phyloP scores from a whole-genome alignment of 2,329 filamentous ascomycete genomes.

The Seiridium cupressi region DNA sequence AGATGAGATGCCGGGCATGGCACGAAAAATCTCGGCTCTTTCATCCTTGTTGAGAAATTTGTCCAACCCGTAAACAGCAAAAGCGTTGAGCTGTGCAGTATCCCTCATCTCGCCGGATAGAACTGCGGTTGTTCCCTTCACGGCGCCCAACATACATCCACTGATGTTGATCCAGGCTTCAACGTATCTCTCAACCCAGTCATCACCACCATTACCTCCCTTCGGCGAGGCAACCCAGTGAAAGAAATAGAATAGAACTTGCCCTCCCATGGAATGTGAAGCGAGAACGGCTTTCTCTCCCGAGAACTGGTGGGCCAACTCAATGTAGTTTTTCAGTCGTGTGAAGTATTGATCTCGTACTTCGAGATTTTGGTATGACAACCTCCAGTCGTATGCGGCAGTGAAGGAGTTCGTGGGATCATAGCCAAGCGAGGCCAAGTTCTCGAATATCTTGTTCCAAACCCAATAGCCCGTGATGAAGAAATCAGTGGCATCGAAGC shows the following conservation, averaged over 20 bases:
- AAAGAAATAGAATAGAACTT: conserved; percentile 85
- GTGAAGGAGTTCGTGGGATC: conserved; percentile 77
- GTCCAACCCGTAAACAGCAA: conserved; percentile 94
- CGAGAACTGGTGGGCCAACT: conserved; percentile 72
- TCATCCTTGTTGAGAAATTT: conserved; percentile 92
- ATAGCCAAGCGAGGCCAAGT: conserved; percentile 92
- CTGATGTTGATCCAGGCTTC: conserved; percentile 98
- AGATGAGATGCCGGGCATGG: conserved; percentile 93
- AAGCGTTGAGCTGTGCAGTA: conserved; percentile 92
- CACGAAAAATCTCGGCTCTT: conserved; percentile 88
- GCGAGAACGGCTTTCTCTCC: conserved; percentile 80
- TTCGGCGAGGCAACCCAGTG: conserved; percentile 77
- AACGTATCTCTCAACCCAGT: conserved; percentile 87
- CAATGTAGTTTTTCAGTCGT: conserved; percentile 84
- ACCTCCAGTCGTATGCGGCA: conserved; percentile 83
- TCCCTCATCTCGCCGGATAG: conserved; percentile 98
- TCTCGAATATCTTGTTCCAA: conserved; percentile 98
- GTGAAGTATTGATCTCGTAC: conserved; percentile 92
- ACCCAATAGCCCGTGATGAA: conserved; percentile 95
- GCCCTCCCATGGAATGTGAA: conserved; percentile 97
- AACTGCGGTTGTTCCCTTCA: conserved; percentile 87
- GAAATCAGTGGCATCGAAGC: conserved; percentile 97
- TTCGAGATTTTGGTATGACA: conserved; percentile 89
- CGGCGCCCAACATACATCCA: conserved; percentile 93
- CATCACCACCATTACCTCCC: conserved; percentile 76